phyloP scores from a whole-genome alignment of 768 basidiomycete species.

The Mycena latifolia region DNA sequence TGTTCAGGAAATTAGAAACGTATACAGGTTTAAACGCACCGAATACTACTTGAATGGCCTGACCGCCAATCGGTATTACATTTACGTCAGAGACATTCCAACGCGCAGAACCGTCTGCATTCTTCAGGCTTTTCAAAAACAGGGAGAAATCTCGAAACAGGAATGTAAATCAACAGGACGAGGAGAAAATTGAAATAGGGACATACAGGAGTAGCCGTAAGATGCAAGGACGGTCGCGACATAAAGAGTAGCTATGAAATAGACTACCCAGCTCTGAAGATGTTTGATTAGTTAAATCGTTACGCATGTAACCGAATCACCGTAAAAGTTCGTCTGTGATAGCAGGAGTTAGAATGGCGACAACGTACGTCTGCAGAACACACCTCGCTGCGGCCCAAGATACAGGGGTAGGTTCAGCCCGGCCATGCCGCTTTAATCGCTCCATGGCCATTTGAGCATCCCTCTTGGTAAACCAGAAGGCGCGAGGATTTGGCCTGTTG shows the following conservation, averaged over 20 bases:
- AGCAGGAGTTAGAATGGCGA: not conserved
- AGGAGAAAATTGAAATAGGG: not conserved
- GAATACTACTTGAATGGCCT: conserved; percentile 1
- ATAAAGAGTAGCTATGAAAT: conserved; percentile 2
- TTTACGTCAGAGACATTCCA: not conserved
- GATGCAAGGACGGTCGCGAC: conserved; percentile 3
- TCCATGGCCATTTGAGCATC: not conserved
- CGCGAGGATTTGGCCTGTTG: not conserved
- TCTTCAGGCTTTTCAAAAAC: conserved; percentile 9
- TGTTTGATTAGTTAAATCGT: not conserved
- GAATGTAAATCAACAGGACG: not conserved
- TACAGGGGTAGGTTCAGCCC: not conserved
- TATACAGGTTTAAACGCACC: not conserved
- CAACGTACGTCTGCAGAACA: not conserved
- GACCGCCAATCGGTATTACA: conserved; percentile 1
- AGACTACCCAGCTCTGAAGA: conserved; percentile 7
- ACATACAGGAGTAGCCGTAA: not conserved
- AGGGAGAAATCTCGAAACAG: not conserved
- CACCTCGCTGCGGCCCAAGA: conserved; percentile 6
- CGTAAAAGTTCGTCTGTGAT: not conserved
- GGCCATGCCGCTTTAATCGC: not conserved
- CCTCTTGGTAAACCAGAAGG: not conserved
- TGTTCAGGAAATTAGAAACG: not conserved
- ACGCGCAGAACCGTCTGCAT: conserved; percentile 1
- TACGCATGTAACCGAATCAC: not conserved